Evolutionary conservation across 306 rosid genomes (phyloP), one percentile per base, ranked within the genome.

Genomic region (Crotalaria pallida): DNA sequence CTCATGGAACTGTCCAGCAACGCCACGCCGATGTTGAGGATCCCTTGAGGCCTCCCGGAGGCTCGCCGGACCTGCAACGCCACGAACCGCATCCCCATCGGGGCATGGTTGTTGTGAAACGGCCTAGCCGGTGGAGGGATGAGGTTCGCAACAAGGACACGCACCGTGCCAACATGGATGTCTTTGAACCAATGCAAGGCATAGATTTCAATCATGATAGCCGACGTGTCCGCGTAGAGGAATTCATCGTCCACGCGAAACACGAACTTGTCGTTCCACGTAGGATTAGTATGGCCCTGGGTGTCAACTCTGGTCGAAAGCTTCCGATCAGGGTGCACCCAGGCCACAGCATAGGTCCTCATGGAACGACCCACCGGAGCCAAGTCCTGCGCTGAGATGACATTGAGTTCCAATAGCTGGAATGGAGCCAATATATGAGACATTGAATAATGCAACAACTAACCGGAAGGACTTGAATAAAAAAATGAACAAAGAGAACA

Each of bases 231-330:
- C 0, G 69, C 29, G 16, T 64, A 79, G 2, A 92, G 60, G 31
- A 92, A 92, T 0, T 90, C 90, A 0, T 92, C 96, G 7, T 90
- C 89, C 0, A 92, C 98, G 0, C 98, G 91, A 43, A 88, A 92
- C 0, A 92, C 96, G 2, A 92, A 92, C 51, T 92, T 92, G 80
- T 92, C 98, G 9, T 92, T 92, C 98, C 98, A 92, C 0, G 96
- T 92, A 0, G 98, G 98, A 29, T 86, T 79, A 22, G 69, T 86
- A 75, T 86, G 87, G 26, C 98, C 93, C 0, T 79, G 69, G 0
- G 91, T 86, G 80, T 92, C 98, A 0, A 90, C 89, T 0, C 96
- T 75, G 0, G 98, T 92, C 1, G 98, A 90, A 0, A 92, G 87
- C 52, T 83, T 92, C 3, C 96, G 84, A 17, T 92, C 96, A 0